phyloP scores from a whole-genome alignment of 2,329 filamentous ascomycete species.

The Penicillium sp. region DNA sequence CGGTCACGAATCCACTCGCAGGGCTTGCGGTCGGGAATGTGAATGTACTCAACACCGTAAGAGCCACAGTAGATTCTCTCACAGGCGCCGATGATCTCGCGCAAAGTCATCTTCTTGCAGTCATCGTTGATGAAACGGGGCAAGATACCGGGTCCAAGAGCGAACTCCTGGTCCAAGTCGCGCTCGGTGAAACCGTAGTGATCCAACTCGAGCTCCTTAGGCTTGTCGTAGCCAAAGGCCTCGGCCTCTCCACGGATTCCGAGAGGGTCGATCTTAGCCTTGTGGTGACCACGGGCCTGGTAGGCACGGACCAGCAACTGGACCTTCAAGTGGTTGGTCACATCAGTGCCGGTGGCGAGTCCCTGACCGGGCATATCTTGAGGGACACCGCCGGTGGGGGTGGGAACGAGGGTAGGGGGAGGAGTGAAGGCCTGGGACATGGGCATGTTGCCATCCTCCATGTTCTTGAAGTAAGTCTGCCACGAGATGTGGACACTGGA shows the following conservation, averaged over 20 bases:
- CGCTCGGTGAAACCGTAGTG: conserved; percentile 95
- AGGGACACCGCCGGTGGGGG: conserved; percentile 74
- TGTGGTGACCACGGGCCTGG: conserved; percentile 96
- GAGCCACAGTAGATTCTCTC: conserved; percentile 95
- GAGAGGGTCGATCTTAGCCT: conserved; percentile 94
- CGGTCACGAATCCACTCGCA: conserved; percentile 98
- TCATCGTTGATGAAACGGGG: conserved; percentile 87
- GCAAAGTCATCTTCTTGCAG: conserved; percentile 92
- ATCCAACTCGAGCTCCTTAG: conserved; percentile 87
- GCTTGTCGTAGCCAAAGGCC: conserved; percentile 80
- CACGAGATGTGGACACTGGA: conserved; percentile 94
- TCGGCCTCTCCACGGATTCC: conserved; percentile 84
- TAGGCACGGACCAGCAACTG: conserved; percentile 96
- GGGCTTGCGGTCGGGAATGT: conserved; percentile 94
- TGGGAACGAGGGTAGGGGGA: conserved; percentile 85
- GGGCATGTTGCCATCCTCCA: conserved; percentile 97
- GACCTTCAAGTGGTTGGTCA: conserved; percentile 96
- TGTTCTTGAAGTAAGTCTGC: conserved; percentile 99
- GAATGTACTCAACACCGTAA: conserved; percentile 98
- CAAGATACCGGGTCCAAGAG: conserved; percentile 88
- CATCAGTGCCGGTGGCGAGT: conserved; percentile 70
- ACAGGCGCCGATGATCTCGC: conserved; percentile 89
- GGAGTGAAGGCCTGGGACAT: conserved; percentile 96
- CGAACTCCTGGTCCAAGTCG: conserved; percentile 89
- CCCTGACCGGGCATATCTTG: conserved; percentile 68